Evolutionary conservation across 2,329 filamentous ascomycete species (phyloP).

Genomic region (Fusarium hainanense): DNA sequence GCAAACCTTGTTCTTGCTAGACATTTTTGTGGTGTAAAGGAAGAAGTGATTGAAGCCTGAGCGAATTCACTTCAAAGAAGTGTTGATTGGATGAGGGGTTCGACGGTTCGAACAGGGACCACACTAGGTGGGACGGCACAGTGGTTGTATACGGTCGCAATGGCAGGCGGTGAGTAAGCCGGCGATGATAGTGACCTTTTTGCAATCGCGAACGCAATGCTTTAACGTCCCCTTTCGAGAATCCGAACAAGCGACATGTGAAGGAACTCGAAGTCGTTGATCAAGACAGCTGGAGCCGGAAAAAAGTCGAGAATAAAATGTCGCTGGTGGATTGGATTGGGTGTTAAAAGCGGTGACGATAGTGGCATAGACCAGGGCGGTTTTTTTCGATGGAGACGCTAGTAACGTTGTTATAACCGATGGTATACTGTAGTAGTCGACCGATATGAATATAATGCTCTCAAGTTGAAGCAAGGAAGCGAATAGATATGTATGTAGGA

Average conservation of each 20-base stretch:
- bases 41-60: constrained; percentile 34
- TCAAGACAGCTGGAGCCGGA: constrained; percentile 21
- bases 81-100: constrained; percentile 38
- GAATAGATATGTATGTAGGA: constrained; percentile 23
- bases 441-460: constrained; percentile 18
- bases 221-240: constrained; percentile 43
- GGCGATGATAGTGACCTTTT: constrained; percentile 21
- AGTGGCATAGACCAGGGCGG: constrained; percentile 43
- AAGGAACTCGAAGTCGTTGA: constrained; percentile 23
- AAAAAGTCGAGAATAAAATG: constrained; percentile 30
- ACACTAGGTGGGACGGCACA: constrained; percentile 46
- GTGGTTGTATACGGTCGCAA: constrained; percentile 39
- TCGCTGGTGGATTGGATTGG: constrained; percentile 34
- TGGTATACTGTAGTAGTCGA: constrained; percentile 12
- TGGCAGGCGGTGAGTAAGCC: constrained; percentile 36
- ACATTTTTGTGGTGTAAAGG: constrained; percentile 54
- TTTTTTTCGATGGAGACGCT: constrained; percentile 30
- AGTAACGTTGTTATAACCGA: constrained; percentile 23
- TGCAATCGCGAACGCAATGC: constrained; percentile 39
- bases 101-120: constrained; percentile 44
- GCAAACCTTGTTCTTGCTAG: constrained; percentile 51
- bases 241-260: constrained; percentile 40
- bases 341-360: constrained; percentile 42
- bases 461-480: constrained; percentile 30
- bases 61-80: constrained; percentile 39